These are phyloP conservation scores for Phalaenopsis equestris DNA, from an alignment of 106 monocot genomes.

Conservation along the genomic window DNA sequence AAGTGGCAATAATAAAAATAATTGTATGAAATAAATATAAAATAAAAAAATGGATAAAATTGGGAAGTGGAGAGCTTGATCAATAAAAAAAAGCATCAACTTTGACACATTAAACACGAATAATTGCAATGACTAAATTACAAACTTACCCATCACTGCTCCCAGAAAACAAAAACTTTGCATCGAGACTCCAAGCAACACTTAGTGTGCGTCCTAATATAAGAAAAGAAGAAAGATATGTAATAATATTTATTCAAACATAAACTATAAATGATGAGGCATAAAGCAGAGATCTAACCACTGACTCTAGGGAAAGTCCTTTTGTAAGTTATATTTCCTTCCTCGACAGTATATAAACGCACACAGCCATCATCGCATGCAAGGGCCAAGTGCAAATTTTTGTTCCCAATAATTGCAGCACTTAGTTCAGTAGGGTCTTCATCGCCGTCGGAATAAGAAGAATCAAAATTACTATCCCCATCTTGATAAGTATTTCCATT, in stretches of 20 bases:
- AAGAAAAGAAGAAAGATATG: neutral
- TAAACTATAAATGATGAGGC: neutral
- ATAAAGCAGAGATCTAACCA: constrained; percentile 41
- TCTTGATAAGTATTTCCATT: constrained; percentile 42
- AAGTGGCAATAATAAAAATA: neutral
- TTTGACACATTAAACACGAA: neutral
- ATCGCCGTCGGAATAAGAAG: constrained; percentile 31
- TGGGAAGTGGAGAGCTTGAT: neutral
- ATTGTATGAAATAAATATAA: neutral
- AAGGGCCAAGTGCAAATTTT: constrained; percentile 49
- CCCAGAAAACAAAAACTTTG: constrained; percentile 72
- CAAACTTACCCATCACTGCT: constrained; percentile 88
- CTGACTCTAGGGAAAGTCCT: constrained; percentile 83
- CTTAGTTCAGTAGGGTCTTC: constrained; percentile 30
- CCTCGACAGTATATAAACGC: constrained; percentile 56
- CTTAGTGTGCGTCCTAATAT: constrained; percentile 71
- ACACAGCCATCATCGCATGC: constrained; percentile 97
- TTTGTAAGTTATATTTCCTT: constrained; percentile 47
- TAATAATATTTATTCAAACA: neutral
- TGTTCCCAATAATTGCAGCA: constrained; percentile 14
- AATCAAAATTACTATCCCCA: constrained; percentile 47
- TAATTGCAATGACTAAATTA: constrained; percentile 1
- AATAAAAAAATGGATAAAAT: neutral
- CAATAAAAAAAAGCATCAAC: neutral
- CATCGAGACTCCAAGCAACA: constrained; percentile 86